Base-by-base conservation (phyloP, 2,329 filamentous ascomycete genomes). In the Cladosporium sp. region DNA sequence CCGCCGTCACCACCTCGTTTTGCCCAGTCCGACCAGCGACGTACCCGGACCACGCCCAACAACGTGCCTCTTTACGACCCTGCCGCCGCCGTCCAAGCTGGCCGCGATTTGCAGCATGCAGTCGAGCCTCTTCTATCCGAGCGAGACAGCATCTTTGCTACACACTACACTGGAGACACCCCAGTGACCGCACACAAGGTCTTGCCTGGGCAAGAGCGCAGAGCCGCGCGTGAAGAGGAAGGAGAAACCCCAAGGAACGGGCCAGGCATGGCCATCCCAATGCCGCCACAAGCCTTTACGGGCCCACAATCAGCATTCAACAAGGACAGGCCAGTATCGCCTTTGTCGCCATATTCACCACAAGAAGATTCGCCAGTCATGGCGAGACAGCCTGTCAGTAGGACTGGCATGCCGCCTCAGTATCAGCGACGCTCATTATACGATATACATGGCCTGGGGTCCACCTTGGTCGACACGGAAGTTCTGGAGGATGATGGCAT, bases 71-170 rank as follows among this genome's bases (percentile, higher is more conserved):
- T 36, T 19, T 51, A 51, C 54, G 45, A 57, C 45, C 47, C 54
- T 17, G 40, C 54, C 17, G 54, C 54, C 35, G 56, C 56, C 34
- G 37, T 58, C 9, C 44, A 52, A 47, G 49, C 56, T 53, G 56
- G 48, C 22, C 47, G 56, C 22, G 36, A 56, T 12, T 47, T 65
- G 25, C 66, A 68, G 39, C 58, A 71, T 71, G 69, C 62, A 45
- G 71, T 75, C 60, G 69, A 66, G 28, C 81, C 82, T 48, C 82
- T 82, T 71, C 74, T 85, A 61, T 83, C 81, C 24, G 83, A 86
- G 70, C 74, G 83, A 65, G 83, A 86, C 69, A 83, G 79, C 70
- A 85, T 86, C 68, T 85, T 85, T 66, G 82, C 83, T 53, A 85
- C 83, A 34, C 82, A 83, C 62, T 86, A 85, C 69, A 71, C 80